Conservation (phyloP, 352 stramenopile genomes). For the Albugo candida region DNA sequence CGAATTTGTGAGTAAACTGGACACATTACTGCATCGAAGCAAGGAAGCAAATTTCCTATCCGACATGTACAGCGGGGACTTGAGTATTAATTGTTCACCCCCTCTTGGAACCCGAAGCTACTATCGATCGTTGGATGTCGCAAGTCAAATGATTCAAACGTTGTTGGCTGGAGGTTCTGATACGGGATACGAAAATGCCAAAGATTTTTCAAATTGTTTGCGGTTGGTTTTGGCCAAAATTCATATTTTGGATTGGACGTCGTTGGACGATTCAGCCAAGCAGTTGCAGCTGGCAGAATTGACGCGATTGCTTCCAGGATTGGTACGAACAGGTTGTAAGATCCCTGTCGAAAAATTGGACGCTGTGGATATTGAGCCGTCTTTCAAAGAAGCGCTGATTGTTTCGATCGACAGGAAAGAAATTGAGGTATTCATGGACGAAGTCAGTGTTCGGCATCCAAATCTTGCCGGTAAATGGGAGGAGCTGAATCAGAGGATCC, state of each 20-base stretch:
- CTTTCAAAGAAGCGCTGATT: conserved; percentile 15
- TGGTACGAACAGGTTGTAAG: conserved; percentile 26
- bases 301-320: conserved; percentile 17
- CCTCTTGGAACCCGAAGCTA: conserved; percentile 43
- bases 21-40: conserved; percentile 24
- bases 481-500: conserved; percentile 1
- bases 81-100: conserved; percentile 47
- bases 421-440: conserved; percentile 7
- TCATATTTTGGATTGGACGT: conserved; percentile 56
- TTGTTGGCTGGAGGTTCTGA: conserved; percentile 11
- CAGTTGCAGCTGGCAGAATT: conserved; percentile 32
- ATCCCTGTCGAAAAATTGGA: conserved; percentile 11
- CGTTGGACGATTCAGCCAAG: conserved; percentile 25
- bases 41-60: conserved; percentile 36
- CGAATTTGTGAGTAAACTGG: conserved; percentile 30
- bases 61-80: conserved; percentile 34
- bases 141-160: conserved; percentile 15
- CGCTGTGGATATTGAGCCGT: conserved; percentile 5
- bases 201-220: conserved; percentile 43
- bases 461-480: conserved; percentile 19
- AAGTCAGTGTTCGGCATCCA: conserved; percentile 15
- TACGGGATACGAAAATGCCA: conserved; percentile 19
- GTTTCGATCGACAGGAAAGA: conserved; percentile 11
- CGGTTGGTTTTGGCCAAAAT: conserved; percentile 53
- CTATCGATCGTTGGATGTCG: conserved; percentile 30